Percentiles rank a stretch among this genome's conserved stretches.
phyloP scores from a whole-genome alignment of 2,329 filamentous ascomycete genomes.

The Diatrype stigma region DNA sequence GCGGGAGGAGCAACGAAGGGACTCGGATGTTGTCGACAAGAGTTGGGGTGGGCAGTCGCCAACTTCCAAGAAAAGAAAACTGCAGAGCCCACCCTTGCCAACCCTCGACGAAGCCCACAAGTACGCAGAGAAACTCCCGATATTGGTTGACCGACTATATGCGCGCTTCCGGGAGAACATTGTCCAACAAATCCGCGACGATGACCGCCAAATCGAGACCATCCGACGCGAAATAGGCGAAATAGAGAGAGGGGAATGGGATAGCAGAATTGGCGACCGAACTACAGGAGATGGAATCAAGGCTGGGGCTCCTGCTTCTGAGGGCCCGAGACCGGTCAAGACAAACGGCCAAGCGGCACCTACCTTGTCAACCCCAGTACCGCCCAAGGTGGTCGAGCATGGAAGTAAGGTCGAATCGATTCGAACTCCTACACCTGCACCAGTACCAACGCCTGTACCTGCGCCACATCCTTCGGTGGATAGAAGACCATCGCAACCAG shows the following conservation, averaged over 20 bases:
- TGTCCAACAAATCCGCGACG: conserved; percentile 66
- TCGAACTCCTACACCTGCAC: conserved; percentile 6
- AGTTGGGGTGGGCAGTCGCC: conserved; percentile 46
- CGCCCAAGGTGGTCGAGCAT: conserved; percentile 12
- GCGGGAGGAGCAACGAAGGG: conserved; percentile 63
- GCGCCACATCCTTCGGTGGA: conserved; percentile 18
- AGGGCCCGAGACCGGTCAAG: conserved; percentile 11
- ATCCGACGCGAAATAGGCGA: conserved; percentile 65
- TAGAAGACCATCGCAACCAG: conserved; percentile 18
- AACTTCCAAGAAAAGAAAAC: conserved; percentile 70
- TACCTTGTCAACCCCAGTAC: conserved; percentile 13
- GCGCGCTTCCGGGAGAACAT: conserved; percentile 66
- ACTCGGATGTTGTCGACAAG: conserved; percentile 38
- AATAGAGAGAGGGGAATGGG: conserved; percentile 53
- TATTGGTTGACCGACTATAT: conserved; percentile 70
- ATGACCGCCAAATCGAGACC: conserved; percentile 63
- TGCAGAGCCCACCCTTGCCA: conserved; percentile 59
- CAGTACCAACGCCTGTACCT: conserved; percentile 15
- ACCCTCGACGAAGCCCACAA: conserved; percentile 63
- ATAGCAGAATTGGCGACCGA: conserved; percentile 14
- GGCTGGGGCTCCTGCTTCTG: conserved; percentile 10
- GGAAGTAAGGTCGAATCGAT: conserved; percentile 12
- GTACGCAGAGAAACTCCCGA: conserved; percentile 64
- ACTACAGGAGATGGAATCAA: conserved; percentile 10
- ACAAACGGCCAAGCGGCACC: conserved; percentile 17